Percentiles rank a stretch among this genome's conserved stretches.
Evolutionary conservation across 2,329 filamentous ascomycete genomes (phyloP).

Genomic region (Curvularia hawaiiensis): DNA sequence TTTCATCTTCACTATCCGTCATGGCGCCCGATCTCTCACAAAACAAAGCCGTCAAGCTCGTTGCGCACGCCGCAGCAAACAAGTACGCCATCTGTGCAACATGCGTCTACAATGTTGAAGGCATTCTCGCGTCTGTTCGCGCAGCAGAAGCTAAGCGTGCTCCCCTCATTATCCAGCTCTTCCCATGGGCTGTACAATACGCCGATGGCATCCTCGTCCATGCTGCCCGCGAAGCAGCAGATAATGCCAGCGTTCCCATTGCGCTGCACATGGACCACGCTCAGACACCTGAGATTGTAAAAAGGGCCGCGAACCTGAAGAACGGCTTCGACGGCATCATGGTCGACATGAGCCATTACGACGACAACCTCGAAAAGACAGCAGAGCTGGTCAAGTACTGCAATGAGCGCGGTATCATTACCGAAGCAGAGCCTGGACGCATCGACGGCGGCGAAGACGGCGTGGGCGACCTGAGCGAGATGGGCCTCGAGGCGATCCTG

Average conservation of each 20-base stretch:
- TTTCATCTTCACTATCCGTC: neutral
- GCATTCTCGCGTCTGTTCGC: constrained; percentile 69
- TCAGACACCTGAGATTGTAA: constrained; percentile 67
- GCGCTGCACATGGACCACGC: constrained; percentile 71
- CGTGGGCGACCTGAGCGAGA: constrained; percentile 67
- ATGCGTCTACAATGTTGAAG: constrained; percentile 73
- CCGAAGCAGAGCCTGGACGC: constrained; percentile 72
- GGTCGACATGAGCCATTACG: constrained; percentile 76
- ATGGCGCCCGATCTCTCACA: constrained; percentile 59
- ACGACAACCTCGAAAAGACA: constrained; percentile 70
- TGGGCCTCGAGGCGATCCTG: constrained; percentile 61
- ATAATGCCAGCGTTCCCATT: constrained; percentile 58
- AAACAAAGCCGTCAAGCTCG: constrained; percentile 52
- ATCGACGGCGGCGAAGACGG: constrained; percentile 79
- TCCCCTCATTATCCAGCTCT: constrained; percentile 73
- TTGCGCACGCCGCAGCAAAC: constrained; percentile 61
- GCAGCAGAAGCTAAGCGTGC: constrained; percentile 71
- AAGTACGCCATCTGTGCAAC: constrained; percentile 65
- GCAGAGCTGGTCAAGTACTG: constrained; percentile 67
- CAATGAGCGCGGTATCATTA: constrained; percentile 68
- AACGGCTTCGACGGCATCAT: constrained; percentile 44
- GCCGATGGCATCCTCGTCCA: constrained; percentile 57
- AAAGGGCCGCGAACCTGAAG: constrained; percentile 59
- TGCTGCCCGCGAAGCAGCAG: constrained; percentile 51
- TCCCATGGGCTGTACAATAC: constrained; percentile 75